Evolutionary conservation across 1,139 yeast species (phyloP).

Genomic region (Diutina mesorugosa): DNA sequence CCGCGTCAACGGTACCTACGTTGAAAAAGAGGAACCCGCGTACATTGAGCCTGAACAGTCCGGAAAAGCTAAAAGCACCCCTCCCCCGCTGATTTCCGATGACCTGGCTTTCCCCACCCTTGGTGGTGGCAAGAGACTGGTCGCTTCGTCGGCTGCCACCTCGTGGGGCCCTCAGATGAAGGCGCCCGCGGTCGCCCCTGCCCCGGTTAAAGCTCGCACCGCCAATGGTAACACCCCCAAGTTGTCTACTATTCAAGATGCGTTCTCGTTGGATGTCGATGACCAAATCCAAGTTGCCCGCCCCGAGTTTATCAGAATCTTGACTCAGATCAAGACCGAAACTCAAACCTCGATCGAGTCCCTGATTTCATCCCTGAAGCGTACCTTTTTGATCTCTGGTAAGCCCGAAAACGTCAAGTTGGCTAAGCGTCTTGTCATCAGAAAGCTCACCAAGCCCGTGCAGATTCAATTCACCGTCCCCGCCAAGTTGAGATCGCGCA

Average conservation of each 20-base stretch:
- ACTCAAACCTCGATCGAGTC: conserved; percentile 70
- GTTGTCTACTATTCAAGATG: conserved; percentile 48
- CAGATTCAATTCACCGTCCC: conserved; percentile 56
- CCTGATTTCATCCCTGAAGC: conserved; percentile 69
- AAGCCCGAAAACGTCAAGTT: conserved; percentile 49
- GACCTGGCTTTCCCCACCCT: conserved; percentile 64
- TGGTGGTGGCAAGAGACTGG: conserved; percentile 27
- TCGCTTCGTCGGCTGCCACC: conserved; percentile 12
- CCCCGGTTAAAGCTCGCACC: conserved; percentile 8
- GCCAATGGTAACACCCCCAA: conserved; percentile 3
- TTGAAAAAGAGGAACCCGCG: conserved; percentile 7
- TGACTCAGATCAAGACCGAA: conserved; percentile 46
- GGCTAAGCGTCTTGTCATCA: conserved; percentile 69
- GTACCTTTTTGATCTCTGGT: conserved; percentile 83
- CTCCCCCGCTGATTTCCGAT: conserved; percentile 14
- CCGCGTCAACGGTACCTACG: conserved; percentile 26
- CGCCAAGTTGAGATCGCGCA: conserved; percentile 60
- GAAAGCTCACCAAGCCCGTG: conserved; percentile 69
- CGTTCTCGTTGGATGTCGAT: conserved; percentile 55
- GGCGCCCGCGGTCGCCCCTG: conserved; percentile 17
- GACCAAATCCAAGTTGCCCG: conserved; percentile 54
- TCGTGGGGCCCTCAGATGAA: conserved; percentile 22
- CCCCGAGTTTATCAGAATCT: conserved; percentile 51
- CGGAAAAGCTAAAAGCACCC: conserved; percentile 7
- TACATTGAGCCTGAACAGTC: conserved; percentile 12